Conservation (phyloP, 805 yeast species). For the Brettanomyces anomalus region DNA sequence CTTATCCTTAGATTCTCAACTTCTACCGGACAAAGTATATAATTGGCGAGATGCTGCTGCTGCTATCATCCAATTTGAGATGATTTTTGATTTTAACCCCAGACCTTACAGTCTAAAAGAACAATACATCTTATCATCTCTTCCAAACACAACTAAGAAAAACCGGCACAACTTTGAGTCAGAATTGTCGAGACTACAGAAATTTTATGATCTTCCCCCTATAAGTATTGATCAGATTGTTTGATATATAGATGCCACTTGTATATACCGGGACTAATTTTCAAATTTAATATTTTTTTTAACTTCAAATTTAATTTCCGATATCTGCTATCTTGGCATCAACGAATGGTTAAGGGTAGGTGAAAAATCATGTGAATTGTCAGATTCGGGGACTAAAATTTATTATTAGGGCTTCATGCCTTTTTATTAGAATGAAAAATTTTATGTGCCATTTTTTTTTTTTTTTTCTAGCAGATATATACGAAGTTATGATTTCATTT, state of each 20-base stretch:
- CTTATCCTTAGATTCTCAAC: constrained; percentile 8
- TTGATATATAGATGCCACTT: background rate
- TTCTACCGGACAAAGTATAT: constrained; percentile 1
- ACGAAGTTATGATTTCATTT: no score
- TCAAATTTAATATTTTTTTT: no score
- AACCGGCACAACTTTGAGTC: constrained; percentile 1
- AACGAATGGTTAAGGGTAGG: no score
- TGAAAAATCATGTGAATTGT: no score
- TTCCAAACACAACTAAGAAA: constrained; percentile 2
- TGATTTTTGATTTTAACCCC: constrained; percentile 16
- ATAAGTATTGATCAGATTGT: constrained; percentile 10
- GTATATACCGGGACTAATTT: no score
- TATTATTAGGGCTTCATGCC: no score
- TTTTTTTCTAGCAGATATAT: background rate
- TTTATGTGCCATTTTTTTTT: background rate
- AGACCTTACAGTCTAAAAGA: constrained; percentile 12
- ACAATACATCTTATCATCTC: background rate
- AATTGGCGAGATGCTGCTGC: constrained; percentile 15
- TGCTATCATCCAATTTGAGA: constrained; percentile 13
- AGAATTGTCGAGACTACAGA: constrained; percentile 1
- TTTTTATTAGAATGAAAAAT: no score
- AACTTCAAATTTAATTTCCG: no score
- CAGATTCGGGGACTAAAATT: no score
- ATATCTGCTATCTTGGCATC: no score
- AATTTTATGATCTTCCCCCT: constrained; percentile 8